Evolutionary conservation across 768 basidiomycete species (phyloP), one percentile per base, ranked within the genome.

Genomic region (Lactarius quietus): DNA sequence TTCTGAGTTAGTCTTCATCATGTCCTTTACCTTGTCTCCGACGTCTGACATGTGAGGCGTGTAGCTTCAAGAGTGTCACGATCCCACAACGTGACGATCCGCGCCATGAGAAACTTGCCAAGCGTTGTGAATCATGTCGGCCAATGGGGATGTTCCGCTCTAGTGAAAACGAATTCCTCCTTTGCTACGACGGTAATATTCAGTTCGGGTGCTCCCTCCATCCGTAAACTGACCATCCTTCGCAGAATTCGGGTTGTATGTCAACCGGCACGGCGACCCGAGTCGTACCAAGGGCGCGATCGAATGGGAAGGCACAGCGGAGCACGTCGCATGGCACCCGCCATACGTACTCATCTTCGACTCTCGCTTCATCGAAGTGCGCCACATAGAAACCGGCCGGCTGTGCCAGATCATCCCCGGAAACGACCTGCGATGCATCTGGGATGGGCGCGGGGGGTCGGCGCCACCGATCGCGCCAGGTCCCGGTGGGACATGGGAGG

Each of bases 291-390:
- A 83, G 20, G 83, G 84, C 23, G 86, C 87, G 6, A 89, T 97
- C 62, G 95, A 98, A 75, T 98, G 94, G 93, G 95, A 98, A 75
- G 93, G 94, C 20, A 89, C 85, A 0, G 93, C 92, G 0, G 92
- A 95, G 69, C 87, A 86, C 36, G 92, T 92, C 28, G 93, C 93
- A 2, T 87, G 92, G 78, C 94, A 95, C 73, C 84, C 88, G 53
- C 95, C 94, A 1, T 94, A 94, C 72, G 80, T 98, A 55, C 81
- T 95, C 51, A 84, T 95, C 55, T 93, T 96, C 73, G 93, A 95
- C 73, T 82, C 86, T 10, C 88, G 90, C 3, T 95, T 97, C 78
- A 90, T 97, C 70, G 94, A 97, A 76, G 84, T 97, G 45, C 86
- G 94, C 28, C 89, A 94, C 74, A 83, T 93, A 68, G 84, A 87